Conservation (phyloP, 805 yeast genomes). For the Starmerella powellii region DNA sequence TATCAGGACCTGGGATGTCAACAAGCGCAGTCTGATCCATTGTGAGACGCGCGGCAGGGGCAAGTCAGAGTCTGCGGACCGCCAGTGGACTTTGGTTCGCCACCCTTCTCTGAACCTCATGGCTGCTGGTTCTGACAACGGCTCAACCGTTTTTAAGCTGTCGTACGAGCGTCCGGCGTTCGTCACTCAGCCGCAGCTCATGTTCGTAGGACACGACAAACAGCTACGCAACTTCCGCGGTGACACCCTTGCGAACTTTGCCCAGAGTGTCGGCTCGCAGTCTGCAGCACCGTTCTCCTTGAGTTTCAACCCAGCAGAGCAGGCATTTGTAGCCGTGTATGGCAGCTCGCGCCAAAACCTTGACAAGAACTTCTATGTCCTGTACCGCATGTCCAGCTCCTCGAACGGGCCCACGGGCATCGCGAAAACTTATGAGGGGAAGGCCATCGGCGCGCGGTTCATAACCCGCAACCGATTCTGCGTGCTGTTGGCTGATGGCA, state of each 20-base stretch:
- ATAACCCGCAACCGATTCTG: conserved; percentile 93
- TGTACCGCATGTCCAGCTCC: conserved; percentile 25
- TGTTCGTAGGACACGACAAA: conserved; percentile 69
- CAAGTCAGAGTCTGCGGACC: conserved; percentile 31
- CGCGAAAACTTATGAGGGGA: conserved; percentile 33
- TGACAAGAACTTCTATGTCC: neutral
- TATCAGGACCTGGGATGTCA: conserved; percentile 91
- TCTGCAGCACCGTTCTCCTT: conserved; percentile 33
- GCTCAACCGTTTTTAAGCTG: conserved; percentile 94
- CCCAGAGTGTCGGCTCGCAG: conserved; percentile 2
- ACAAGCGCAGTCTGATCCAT: conserved; percentile 83
- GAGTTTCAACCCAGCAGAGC: conserved; percentile 86
- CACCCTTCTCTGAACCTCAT: conserved; percentile 87
- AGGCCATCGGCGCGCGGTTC: conserved; percentile 48
- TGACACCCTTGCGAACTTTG: conserved; percentile 61
- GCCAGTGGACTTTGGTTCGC: conserved; percentile 76
- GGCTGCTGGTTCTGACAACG: conserved; percentile 94
- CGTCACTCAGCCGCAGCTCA: conserved; percentile 48
- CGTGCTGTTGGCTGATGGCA: conserved; percentile 53
- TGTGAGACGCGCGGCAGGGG: conserved; percentile 89
- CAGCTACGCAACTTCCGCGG: conserved; percentile 42
- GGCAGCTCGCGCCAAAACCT: conserved; percentile 26
- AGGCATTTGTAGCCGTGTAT: conserved; percentile 57
- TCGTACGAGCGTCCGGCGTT: conserved; percentile 97
- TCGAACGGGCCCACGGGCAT: conserved; percentile 29